Evolutionary conservation across 441 rosid genomes (phyloP).

Genomic region (Jatropha podagrica): DNA sequence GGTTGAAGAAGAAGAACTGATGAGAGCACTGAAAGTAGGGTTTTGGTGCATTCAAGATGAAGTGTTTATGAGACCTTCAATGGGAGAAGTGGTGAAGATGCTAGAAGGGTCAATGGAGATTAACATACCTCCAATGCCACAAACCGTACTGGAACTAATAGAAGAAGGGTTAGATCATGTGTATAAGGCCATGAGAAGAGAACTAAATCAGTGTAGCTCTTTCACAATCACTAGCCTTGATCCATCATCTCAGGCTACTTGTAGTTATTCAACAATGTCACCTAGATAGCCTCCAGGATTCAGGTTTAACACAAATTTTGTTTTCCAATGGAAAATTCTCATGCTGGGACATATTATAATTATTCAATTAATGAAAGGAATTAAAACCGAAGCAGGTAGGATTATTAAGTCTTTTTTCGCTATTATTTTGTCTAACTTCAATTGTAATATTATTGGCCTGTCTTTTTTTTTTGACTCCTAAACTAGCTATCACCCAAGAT

Average conservation of each 20-base stretch:
- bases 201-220: conserved; percentile 52
- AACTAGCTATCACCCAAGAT: too few relatives aligned
- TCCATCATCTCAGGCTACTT: conserved; percentile 65
- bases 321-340: too few relatives aligned
- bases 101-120: conserved; percentile 65
- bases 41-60: conserved; percentile 96
- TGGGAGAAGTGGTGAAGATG: conserved; percentile 91
- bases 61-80: conserved; percentile 66
- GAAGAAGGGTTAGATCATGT: conserved; percentile 92
- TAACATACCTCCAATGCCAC: conserved; percentile 75
- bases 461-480: background rate
- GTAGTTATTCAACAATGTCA: conserved; percentile 86
- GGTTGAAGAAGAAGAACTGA: conserved; percentile 72
- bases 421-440: background rate
- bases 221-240: conserved; percentile 38
- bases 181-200: conserved; percentile 76
- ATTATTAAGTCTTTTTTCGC: background rate
- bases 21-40: conserved; percentile 61
- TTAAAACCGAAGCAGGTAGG: background rate
- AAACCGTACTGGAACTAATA: conserved; percentile 68
- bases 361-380: background rate
- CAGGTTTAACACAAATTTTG: background rate
- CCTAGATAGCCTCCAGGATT: conserved; percentile 48
- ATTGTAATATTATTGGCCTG: conserved; percentile 10
- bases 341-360: background rate